Percentiles rank a stretch among this genome's conserved stretches.
Evolutionary conservation across 148 eudicot genomes (phyloP).

Genomic region (Cornus florida): DNA sequence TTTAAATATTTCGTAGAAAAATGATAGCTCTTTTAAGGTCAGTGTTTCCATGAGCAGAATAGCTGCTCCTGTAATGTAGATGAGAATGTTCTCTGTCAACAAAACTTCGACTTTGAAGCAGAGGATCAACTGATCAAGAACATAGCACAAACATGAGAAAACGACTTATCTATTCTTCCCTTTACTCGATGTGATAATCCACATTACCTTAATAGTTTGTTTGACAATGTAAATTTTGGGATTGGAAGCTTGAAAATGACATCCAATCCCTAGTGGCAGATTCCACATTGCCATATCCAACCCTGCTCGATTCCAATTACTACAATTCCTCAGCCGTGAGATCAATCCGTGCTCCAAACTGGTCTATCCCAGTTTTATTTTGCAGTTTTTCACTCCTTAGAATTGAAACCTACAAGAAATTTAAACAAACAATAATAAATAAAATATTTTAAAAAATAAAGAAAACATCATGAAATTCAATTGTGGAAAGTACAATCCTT

Average conservation of each 20-base stretch:
- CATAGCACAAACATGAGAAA: too few species aligned
- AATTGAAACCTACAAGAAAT: slow-evolving; percentile 59
- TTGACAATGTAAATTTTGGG: too few species aligned
- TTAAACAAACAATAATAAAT: not conserved
- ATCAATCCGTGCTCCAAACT: slow-evolving; percentile 74
- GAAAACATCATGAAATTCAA: not conserved
- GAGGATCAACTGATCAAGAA: too few species aligned
- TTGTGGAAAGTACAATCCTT: not conserved
- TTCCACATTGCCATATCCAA: too few species aligned
- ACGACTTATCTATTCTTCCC: not conserved
- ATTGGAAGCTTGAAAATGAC: too few species aligned
- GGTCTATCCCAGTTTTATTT: slow-evolving; percentile 42
- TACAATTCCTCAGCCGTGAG: slow-evolving; percentile 24
- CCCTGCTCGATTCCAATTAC: not conserved
- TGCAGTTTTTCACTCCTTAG: slow-evolving; percentile 63
- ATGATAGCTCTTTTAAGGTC: too few species aligned
- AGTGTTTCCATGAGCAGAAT: too few species aligned
- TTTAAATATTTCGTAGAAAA: too few species aligned
- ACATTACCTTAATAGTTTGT: not conserved
- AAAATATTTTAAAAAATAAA: not conserved
- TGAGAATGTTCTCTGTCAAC: too few species aligned
- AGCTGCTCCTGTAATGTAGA: too few species aligned
- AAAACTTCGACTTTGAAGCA: too few species aligned
- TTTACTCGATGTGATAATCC: not conserved
- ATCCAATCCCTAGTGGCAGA: too few species aligned